Evolutionary conservation across 495 filamentous ascomycete species (phyloP), one percentile per base, ranked within the genome.

Genomic region (Neurospora hispaniola): DNA sequence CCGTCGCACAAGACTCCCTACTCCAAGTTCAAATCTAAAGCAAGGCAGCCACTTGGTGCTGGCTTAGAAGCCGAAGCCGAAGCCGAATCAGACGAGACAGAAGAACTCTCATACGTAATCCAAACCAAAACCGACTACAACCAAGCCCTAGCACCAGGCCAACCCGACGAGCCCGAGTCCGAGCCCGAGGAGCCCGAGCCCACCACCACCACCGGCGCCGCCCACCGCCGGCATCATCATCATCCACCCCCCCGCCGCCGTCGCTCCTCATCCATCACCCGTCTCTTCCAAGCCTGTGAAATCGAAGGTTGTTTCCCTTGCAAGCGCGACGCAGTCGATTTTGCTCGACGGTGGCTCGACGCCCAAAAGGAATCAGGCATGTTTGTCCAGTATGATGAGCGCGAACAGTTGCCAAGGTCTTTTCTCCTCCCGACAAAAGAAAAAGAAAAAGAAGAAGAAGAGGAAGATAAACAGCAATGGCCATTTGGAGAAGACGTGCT

Each of bases 401-500:
- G 79, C 31, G 78, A 75, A 18, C 43, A 71, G 35, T 4, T 38
- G 35, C 35, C 35, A 6, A 38, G 35, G 35, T 38, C 35, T 4
- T 38, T 38, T 38, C 0, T 38, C 35, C 3, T 38, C 35, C 35
- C 27, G 2, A 31, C 27, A 31, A 31, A 31, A 31, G 1, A 31
- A 3, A 2, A 31, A 2, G 35, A 38, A 0, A 4, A 38, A 0
- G 35, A 38, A 4, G 35, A 72, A 14, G 71, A n/a, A 10, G 42
- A 43, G 71, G 27, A 14, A 41, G 66, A 41, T n/a, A 23, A 62
- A 44, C 2, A 44, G 46, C 76, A 77, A 42, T 85, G 83, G 84
- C 84, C 83, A 41, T 85, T 82, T 76, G 83, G 84, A 10, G 82
- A 85, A 9, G 82, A 85, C 9, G 80, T 82, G 5, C 66, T 82